Evolutionary conservation across 106 monocot genomes (phyloP), one percentile per base, ranked within the genome.

Genomic region (Agapanthus africanus): DNA sequence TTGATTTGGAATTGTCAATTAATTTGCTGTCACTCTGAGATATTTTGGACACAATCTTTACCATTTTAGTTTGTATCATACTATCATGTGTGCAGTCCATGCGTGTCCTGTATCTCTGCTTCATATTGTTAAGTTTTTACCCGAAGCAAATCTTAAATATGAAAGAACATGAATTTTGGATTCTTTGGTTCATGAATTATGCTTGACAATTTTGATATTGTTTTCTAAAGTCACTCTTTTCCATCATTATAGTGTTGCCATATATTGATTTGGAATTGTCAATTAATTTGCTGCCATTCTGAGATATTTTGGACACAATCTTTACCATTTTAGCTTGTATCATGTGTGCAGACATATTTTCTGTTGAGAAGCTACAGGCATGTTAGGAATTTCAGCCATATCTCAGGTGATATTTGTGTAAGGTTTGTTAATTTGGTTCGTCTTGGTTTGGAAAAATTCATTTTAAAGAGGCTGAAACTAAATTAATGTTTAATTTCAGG

Each of bases 321-420:
- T 30, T 57, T 57, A 57, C 56, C 56, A 57, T 52, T n/a, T n/a
- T n/a, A n/a, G n/a, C n/a, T 61, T 61, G 33, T 61, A 40, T 39
- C 25, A 40, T 65, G 11, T 23, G 9, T 82, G 39, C 74, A 87
- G 87, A 50, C 64, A 31, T 62, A 70, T 46, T 63, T 77, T 46
- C 49, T 77, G 21, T 25, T 70, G 25, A 72, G 77, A 76, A 79
- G 73, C 57, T 41, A 34, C 42, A 67, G 72, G 56, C 74, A 79
- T 82, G 83, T 80, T 11, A 73, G 75, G 46, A 75, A 60, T 50
- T 74, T 79, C 70, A 77, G 84, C 56, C 77, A 73, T 71, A 81
- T 76, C 65, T 37, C 76, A 77, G 85, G 88, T 89, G 18, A 74
- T 56, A n/a, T 64, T 77, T 70, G 35, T 6, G 27, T 19, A 63